Evolutionary conservation across 2,329 filamentous ascomycete genomes (phyloP).

Genomic region (Calonectria hongkongensis): DNA sequence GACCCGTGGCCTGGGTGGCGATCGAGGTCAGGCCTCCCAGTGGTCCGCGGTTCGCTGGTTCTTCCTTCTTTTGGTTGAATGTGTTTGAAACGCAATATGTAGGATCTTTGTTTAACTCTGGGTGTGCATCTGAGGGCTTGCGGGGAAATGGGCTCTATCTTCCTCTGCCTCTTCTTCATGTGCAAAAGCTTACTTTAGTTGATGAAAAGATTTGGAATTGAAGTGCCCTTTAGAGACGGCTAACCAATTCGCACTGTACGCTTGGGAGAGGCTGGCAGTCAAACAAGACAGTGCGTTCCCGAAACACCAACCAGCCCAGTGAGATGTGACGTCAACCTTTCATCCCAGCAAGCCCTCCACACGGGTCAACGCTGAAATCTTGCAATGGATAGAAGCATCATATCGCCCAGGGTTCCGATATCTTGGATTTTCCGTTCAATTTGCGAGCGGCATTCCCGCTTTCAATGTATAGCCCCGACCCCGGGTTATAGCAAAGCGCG

Average conservation of each 20-base stretch:
- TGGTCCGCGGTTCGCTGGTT: constrained; percentile 43
- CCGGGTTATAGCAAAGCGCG: constrained; percentile 31
- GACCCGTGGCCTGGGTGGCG: constrained; percentile 39
- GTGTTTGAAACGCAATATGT: constrained; percentile 12
- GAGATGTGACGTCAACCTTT: constrained; percentile 31
- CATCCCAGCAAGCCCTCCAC: not conserved
- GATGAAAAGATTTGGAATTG: constrained; percentile 5
- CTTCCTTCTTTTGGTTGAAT: not conserved
- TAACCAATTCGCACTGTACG: constrained; percentile 41
- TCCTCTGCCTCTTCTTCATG: not conserved
- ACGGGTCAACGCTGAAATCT: not conserved
- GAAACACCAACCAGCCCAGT: not conserved
- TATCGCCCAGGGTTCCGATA: not conserved
- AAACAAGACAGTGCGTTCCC: constrained; percentile 41
- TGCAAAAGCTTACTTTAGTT: not conserved
- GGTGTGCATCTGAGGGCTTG: constrained; percentile 7
- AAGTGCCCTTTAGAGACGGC: constrained; percentile 24
- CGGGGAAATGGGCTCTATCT: not conserved
- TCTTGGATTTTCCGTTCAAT: not conserved
- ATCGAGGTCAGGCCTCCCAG: constrained; percentile 2
- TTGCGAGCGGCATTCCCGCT: constrained; percentile 7
- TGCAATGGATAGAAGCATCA: not conserved
- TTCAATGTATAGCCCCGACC: constrained; percentile 34
- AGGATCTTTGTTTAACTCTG: constrained; percentile 3
- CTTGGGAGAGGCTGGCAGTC: not conserved